Evolutionary conservation across 345 rosid species (phyloP).

Genomic region (Anacardium occidentale): DNA sequence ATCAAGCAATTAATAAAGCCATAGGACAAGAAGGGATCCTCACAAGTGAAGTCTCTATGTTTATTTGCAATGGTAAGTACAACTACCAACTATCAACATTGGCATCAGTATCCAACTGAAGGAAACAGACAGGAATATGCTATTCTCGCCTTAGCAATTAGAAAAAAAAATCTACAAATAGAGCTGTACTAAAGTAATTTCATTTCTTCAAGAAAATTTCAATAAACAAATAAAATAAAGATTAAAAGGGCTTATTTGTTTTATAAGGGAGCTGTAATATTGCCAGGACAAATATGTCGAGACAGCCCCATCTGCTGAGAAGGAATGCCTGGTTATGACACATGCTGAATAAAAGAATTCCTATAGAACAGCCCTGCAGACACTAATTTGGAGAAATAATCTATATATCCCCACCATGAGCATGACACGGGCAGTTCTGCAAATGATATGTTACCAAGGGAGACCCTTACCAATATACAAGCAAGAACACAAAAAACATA

Average conservation of each 20-base stretch:
- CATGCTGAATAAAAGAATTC: neutral
- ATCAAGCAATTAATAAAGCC: neutral
- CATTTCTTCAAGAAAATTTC: neutral
- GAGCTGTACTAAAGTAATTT: neutral
- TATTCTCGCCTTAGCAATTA: neutral
- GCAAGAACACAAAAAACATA: neutral
- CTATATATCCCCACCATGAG: neutral
- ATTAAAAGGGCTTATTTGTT: neutral
- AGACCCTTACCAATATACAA: neutral
- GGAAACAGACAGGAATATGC: neutral
- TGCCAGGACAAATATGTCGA: neutral
- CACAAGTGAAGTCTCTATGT: neutral
- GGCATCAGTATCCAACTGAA: neutral
- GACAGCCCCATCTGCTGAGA: neutral
- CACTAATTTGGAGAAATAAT: neutral
- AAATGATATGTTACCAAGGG: neutral
- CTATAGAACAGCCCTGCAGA: neutral
- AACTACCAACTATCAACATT: neutral
- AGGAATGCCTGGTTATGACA: neutral
- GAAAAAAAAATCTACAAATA: neutral
- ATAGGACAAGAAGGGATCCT: neutral
- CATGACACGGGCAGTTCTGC: neutral
- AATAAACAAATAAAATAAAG: neutral
- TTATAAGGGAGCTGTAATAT: neutral
- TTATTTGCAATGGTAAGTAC: neutral